Base-by-base conservation (phyloP, 2,329 filamentous ascomycete genomes). In the Phyllosticta citrichinensis region DNA sequence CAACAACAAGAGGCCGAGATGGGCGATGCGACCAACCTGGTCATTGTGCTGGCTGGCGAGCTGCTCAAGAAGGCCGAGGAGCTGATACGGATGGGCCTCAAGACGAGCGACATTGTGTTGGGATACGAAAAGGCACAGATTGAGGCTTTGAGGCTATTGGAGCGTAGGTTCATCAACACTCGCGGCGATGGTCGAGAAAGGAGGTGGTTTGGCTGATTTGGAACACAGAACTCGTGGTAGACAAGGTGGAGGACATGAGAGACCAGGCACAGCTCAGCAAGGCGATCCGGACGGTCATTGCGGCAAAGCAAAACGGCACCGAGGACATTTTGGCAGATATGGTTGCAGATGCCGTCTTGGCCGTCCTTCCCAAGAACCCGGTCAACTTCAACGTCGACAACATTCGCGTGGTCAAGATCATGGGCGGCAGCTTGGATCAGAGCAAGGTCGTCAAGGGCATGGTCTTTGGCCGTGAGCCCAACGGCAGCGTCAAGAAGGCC, bases 1-100 rank as follows among this genome's bases (percentile, higher is more conserved):
- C 94, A 99, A 77, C 94, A 99, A 79, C 95, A 99, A 78, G 95
- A 99, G 76, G 86, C 92, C 52, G 94, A 99, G 84, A 96, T 99
- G 90, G 94, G 94, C 62, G 95, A 99, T 78, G 94, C 90, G 61
- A 99, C 94, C 62, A 99, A 99, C 77, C 79, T 99, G 74, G 94
- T 99, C 69, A 97, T 99, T 71, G 83, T 99, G 60, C 81, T 99
- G 64, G 94, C 94, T 5, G 94, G 95, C 66, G 94, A 99, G 80
- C 81, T 99, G 70, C 81, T 99, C 69, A 91, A 89, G 80, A 97
- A 99, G 80, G 95, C 95, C 11, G 94, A 99, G 80, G 92, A 97
- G 76, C 80, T 99, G 73, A 81, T 99, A 69, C 86, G 94, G 64
- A 93, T 99, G 91, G 95, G 95, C 33, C 81, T 99, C 70, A 97